Base-by-base conservation (phyloP, 805 yeast species). In the Candida gorgasii region DNA sequence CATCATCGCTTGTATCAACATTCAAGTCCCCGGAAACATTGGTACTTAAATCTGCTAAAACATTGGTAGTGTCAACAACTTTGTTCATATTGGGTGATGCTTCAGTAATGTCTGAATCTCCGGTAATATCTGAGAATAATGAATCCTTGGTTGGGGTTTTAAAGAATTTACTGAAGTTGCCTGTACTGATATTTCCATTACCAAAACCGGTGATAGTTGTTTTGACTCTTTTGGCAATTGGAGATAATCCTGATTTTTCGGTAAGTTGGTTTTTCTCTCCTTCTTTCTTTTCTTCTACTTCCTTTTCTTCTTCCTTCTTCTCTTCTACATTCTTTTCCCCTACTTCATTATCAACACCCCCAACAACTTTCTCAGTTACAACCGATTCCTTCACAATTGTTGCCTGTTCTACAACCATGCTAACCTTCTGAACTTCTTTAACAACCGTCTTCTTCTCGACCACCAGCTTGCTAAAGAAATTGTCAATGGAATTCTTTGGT, bases 41-140 rank as follows among this genome's bases (percentile, higher is more conserved):
- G 13, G 47, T 54, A 16, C n/a, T n/a, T 22, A 57, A 39, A 12
- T 40, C 50, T 2, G 40, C 51, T 14, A 48, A 41, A 12, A 50
- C 35, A 16, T 44, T 44, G 9, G 45, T 34, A 2, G 47, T 51
- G 23, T 32, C 39, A 8, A 27, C 26, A 26, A 16, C 14, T 29
- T 19, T 9, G 6, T 2, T 17, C 27, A 27, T 17, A 23, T 32
- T 18, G 1, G 69, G 64, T 3, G 66, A 61, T 3, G 66, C 56
- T 23, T 64, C 69, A 4, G 69, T 56, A 14, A 64, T 49, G 26
- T 65, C 69, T 1, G 68, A 63, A 33, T 65, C 69, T 7, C 63
- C 67, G 9, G 48, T 39, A 3, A 51, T 36, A 26, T 46, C 50
- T 4, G 41, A 35, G 12, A 23, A 30, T 5, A 42, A n/a, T 16